Conservation (phyloP, 1,139 yeast species). For the Eremothecium sinecaudum region DNA sequence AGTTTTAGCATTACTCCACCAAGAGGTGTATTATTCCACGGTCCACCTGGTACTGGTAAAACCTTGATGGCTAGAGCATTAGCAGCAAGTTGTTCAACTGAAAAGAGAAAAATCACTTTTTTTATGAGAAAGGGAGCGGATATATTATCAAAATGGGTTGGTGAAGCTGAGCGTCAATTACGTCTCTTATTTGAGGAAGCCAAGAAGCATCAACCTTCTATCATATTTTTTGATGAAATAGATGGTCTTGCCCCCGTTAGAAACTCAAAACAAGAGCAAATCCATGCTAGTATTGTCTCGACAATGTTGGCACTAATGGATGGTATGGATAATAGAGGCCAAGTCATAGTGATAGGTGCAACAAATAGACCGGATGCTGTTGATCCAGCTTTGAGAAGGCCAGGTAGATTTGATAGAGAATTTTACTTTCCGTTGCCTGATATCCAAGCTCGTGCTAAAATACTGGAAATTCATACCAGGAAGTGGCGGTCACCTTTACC, state of each 20-base stretch:
- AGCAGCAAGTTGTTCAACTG: slow-evolving; percentile 88
- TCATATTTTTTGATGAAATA: slow-evolving; percentile 92
- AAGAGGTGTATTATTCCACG: slow-evolving; percentile 94
- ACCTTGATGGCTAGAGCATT: slow-evolving; percentile 96
- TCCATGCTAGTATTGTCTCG: slow-evolving; percentile 94
- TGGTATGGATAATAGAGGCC: slow-evolving; percentile 97
- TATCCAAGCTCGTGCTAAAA: slow-evolving; percentile 63
- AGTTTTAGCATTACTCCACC: slow-evolving; percentile 93
- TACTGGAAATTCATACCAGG: slow-evolving; percentile 73
- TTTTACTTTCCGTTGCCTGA: slow-evolving; percentile 94
- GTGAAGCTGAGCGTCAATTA: slow-evolving; percentile 95
- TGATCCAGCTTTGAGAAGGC: slow-evolving; percentile 94
- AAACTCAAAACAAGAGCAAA: slow-evolving; percentile 93
- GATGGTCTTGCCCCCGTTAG: slow-evolving; percentile 98
- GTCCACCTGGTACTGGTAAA: slow-evolving; percentile 99
- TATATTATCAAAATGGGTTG: slow-evolving; percentile 96
- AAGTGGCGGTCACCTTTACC: slow-evolving; percentile 77
- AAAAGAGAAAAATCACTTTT: slow-evolving; percentile 76
- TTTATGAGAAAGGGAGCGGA: slow-evolving; percentile 99
- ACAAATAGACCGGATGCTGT: slow-evolving; percentile 96
- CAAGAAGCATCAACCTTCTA: slow-evolving; percentile 88
- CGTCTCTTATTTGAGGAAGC: slow-evolving; percentile 92
- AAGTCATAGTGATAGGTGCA: slow-evolving; percentile 95
- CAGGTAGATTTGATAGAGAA: slow-evolving; percentile 96
- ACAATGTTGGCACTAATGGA: slow-evolving; percentile 94